A percentile compares a stretch with the other conserved stretches of the same genome.
Conservation (phyloP, 106 monocot species). For the Triglochin maritima region DNA sequence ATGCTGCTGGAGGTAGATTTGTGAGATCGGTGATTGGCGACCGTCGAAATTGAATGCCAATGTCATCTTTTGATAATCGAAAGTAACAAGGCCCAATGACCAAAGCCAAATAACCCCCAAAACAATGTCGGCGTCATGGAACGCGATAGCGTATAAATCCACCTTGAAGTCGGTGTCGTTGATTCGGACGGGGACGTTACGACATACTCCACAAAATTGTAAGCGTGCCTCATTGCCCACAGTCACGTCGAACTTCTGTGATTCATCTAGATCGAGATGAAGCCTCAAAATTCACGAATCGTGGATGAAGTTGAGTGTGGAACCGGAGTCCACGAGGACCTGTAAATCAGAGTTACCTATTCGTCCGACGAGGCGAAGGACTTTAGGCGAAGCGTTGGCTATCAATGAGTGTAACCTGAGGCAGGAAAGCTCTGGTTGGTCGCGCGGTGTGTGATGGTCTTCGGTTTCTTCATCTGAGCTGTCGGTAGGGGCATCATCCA, state of each 20-base stretch:
- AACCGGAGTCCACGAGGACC: background rate
- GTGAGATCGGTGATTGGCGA: background rate
- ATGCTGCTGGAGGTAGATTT: too few species aligned
- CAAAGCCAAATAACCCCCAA: background rate
- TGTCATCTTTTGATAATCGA: background rate
- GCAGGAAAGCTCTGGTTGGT: background rate
- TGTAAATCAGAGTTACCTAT: background rate
- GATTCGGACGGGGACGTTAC: background rate
- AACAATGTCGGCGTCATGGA: background rate
- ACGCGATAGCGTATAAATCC: background rate
- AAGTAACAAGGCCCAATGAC: background rate
- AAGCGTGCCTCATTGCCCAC: background rate
- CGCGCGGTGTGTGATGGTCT: background rate
- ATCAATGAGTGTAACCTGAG: background rate
- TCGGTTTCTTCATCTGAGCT: too few species aligned
- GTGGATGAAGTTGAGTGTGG: background rate
- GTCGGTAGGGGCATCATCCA: too few species aligned
- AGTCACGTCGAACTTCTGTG: background rate
- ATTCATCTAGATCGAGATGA: background rate
- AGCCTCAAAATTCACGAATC: background rate
- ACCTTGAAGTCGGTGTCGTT: background rate
- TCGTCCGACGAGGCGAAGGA: background rate
- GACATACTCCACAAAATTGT: background rate
- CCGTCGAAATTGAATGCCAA: background rate
- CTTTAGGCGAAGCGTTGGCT: background rate